Base-by-base conservation (phyloP, 306 rosid species). In the Sophora flavescens region DNA sequence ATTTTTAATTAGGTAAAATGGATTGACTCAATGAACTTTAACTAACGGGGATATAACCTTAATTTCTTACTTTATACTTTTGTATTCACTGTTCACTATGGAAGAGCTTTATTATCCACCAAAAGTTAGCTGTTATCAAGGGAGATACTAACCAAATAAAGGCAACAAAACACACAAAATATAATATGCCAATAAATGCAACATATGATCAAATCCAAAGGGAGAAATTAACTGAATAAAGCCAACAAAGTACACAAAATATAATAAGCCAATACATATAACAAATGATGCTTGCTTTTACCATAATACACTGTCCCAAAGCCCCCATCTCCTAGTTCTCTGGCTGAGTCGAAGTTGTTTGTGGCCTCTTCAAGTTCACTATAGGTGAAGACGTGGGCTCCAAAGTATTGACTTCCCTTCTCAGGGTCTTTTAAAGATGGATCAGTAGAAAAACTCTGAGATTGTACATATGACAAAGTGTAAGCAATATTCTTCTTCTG, bases 241-340 rank as follows among this genome's bases (percentile, higher is more conserved):
- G 3, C 45, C 9, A 41, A 44, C 14, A 32, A 56, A 44, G 10
- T 11, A 41, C 14, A 63, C 32, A 67, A 2, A 10, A 41, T 44
- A 44, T 9, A 11, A 10, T 2, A 47, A 42, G 45, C 6, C 26
- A 35, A 18, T 18, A 17, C 10, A 63, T 22, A 4, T 16, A 67
- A 48, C 28, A 67, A 10, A 48, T 65, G 38, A 47, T 78, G 33
- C 0, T 8, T 28, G 68, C 1, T 47, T 48, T 75, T 87, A 93
- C 98, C 98, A 72, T 35, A 84, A 84, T 93, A 91, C 0, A 93
- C 98, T 4, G 93, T 85, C 60, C 98, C 97, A 67, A 85, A 93
- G 14, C 97, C 96, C 16, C 98, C 98, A 82, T 93, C 97, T 48
- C 98, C 97, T 16, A 93, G 87, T 83, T 88, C 92, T 83, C 52